Conservation (phyloP, 2,329 filamentous ascomycete species). For the Trichoderma oligosporum region DNA sequence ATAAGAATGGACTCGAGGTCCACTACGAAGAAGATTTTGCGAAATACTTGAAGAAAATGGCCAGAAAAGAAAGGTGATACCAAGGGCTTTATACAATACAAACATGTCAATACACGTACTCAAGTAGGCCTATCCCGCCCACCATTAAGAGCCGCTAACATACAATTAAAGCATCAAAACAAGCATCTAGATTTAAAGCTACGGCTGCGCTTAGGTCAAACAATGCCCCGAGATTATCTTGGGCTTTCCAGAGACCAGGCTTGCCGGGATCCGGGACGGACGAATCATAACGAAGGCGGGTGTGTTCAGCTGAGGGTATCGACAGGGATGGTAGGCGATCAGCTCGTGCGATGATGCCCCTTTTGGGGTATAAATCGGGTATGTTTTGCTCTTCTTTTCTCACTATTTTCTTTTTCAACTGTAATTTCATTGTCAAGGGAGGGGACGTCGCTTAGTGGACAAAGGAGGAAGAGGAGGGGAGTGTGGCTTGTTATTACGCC, state of each 20-base stretch:
- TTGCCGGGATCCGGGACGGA: not conserved
- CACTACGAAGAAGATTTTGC: too few relatives aligned
- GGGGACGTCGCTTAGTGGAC: too few relatives aligned
- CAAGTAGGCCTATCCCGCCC: too few relatives aligned
- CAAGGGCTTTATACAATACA: too few relatives aligned
- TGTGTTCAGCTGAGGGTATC: not conserved
- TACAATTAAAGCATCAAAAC: not conserved
- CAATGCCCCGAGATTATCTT: not conserved
- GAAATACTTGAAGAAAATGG: too few relatives aligned
- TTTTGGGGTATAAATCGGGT: not conserved
- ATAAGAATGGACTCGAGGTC: too few relatives aligned
- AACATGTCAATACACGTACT: too few relatives aligned
- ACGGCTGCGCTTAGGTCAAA: not conserved
- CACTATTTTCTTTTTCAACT: not conserved
- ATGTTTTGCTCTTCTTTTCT: too few relatives aligned
- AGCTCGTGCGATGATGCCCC: constrained; percentile 17
- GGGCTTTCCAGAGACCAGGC: too few relatives aligned
- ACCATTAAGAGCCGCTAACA: not conserved
- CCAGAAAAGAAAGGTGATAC: too few relatives aligned
- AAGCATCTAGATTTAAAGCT: not conserved
- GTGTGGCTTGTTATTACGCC: too few relatives aligned
- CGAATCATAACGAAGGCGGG: not conserved
- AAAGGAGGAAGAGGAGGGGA: not conserved
- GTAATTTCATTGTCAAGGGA: too few relatives aligned
- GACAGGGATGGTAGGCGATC: not conserved